Conservation (phyloP, 495 filamentous ascomycete species). For the Tuber borchii region DNA sequence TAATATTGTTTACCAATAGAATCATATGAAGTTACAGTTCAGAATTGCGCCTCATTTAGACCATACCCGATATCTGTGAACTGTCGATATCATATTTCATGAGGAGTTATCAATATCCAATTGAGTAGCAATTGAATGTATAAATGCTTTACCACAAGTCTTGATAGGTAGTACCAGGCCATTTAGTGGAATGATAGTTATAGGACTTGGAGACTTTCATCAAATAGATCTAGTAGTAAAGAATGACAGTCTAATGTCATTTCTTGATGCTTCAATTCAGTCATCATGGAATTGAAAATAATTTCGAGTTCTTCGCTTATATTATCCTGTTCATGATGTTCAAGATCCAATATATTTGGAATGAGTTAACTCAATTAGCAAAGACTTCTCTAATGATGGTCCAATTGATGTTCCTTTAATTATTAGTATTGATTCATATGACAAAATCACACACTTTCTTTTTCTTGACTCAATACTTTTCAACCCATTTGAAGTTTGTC, state of each 20-base stretch:
- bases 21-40: neutral
- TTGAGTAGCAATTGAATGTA: conserved; percentile 8
- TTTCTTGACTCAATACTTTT: too few relatives aligned
- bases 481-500: neutral
- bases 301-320: neutral
- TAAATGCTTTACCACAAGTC: neutral
- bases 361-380: neutral
- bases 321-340: neutral
- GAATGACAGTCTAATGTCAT: neutral
- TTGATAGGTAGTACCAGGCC: conserved; percentile 4
- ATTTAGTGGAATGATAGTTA: conserved; percentile 21
- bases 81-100: conserved; percentile 1
- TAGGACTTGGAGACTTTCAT: conserved; percentile 15
- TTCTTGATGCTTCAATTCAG: neutral
- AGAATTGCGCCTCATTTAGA: neutral
- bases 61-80: neutral
- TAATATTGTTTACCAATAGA: neutral
- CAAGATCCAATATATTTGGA: neutral
- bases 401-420: too few relatives aligned
- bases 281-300: neutral
- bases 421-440: too few relatives aligned
- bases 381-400: neutral
- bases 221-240: conserved; percentile 24
- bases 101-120: neutral
- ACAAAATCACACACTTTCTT: too few relatives aligned